phyloP scores from a whole-genome alignment of 371 early-diverging fungal species.

The Syncephalis plumigaleata region DNA sequence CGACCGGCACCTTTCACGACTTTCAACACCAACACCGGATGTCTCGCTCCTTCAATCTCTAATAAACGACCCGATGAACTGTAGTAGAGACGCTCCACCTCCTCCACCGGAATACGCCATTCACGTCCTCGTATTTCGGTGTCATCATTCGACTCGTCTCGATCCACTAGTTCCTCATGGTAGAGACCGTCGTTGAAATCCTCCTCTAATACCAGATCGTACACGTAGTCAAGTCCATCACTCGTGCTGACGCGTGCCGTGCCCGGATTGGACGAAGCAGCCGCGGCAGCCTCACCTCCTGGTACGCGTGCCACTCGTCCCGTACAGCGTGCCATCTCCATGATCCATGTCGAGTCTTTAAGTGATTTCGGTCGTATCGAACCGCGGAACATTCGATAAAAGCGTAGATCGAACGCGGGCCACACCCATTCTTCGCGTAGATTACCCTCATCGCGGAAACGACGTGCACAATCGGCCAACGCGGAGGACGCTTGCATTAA shows the following conservation, averaged over 20 bases:
- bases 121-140: conserved; percentile 7
- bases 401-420: conserved; percentile 21
- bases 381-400: conserved; percentile 41
- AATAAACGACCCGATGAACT: conserved; percentile 46
- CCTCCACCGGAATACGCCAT: conserved; percentile 11
- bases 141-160: conserved; percentile 1
- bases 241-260: neutral
- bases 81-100: conserved; percentile 39
- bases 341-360: conserved; percentile 60
- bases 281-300: too few relatives aligned
- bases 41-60: conserved; percentile 44
- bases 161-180: conserved; percentile 25
- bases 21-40: conserved; percentile 52
- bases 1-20: conserved; percentile 4
- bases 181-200: conserved; percentile 54
- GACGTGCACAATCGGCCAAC: conserved; percentile 7
- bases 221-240: conserved; percentile 7
- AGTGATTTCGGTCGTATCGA: conserved; percentile 27
- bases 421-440: conserved; percentile 14
- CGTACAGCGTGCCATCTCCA: conserved; percentile 35
- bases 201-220: conserved; percentile 30
- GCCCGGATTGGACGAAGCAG: neutral
- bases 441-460: conserved; percentile 6
- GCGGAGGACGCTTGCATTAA: conserved; percentile 30
- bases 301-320: conserved; percentile 13